Evolutionary conservation across 768 basidiomycete genomes (phyloP).

Genomic region (Inosperma sp.): DNA sequence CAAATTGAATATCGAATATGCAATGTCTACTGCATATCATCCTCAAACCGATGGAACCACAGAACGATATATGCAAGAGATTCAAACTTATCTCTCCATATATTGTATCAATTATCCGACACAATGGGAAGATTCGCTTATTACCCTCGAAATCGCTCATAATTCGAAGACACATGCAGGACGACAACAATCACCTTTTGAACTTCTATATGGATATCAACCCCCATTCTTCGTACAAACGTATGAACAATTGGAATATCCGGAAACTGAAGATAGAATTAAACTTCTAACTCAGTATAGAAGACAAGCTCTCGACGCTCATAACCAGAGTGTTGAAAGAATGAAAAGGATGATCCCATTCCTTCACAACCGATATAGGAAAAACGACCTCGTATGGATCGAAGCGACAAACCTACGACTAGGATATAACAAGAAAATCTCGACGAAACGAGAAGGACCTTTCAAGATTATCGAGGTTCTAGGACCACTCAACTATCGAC

Average conservation of each 20-base stretch:
- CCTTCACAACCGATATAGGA: conserved; percentile 8
- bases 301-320: conserved; percentile 16
- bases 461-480: background rate
- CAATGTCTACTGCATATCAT: too few species aligned
- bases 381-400: conserved; percentile 18
- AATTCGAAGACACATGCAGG: conserved; percentile 16
- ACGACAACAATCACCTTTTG: conserved; percentile 15
- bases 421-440: conserved; percentile 13
- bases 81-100: conserved; percentile 16
- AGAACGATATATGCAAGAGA: too few species aligned
- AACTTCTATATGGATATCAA: conserved; percentile 15
- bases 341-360: conserved; percentile 10
- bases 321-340: conserved; percentile 10
- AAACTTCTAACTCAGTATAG: conserved; percentile 1
- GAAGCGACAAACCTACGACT: conserved; percentile 14
- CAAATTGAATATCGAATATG: too few species aligned
- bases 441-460: conserved; percentile 6
- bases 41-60: too few species aligned
- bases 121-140: too few species aligned
- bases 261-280: conserved; percentile 6
- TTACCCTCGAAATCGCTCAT: conserved; percentile 14
- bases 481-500: conserved; percentile 10
- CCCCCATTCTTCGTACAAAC: conserved; percentile 4
- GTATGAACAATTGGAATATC: conserved; percentile 9
- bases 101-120: conserved; percentile 13